Evolutionary conservation across 2,329 filamentous ascomycete species (phyloP).

Genomic region (Acrocalymma vagum): DNA sequence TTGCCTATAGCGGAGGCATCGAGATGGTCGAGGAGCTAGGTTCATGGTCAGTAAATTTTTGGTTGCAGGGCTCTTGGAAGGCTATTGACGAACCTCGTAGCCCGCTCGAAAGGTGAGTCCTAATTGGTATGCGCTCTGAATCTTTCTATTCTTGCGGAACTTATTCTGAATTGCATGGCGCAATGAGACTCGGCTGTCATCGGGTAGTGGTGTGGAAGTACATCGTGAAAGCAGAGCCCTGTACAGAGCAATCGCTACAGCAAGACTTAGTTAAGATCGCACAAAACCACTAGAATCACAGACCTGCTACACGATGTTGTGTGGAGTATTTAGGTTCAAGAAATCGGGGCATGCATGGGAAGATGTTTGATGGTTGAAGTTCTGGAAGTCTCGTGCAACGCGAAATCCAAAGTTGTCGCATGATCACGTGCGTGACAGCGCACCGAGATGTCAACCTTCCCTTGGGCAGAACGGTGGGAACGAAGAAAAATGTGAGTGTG

Average conservation of each 20-base stretch:
- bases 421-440: slow-evolving; percentile 28
- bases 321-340: slow-evolving; percentile 55
- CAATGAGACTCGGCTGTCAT: slow-evolving; percentile 61
- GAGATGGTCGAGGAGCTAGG: slow-evolving; percentile 52
- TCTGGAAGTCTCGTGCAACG: slow-evolving; percentile 6
- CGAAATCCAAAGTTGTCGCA: slow-evolving; percentile 21
- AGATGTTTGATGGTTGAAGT: slow-evolving; percentile 20
- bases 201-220: slow-evolving; percentile 61
- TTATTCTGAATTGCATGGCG: slow-evolving; percentile 66
- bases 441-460: neutral
- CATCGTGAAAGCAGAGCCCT: slow-evolving; percentile 72
- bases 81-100: slow-evolving; percentile 63
- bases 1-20: slow-evolving; percentile 49
- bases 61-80: neutral
- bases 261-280: slow-evolving; percentile 7
- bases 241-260: slow-evolving; percentile 73
- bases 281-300: slow-evolving; percentile 13
- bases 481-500: slow-evolving; percentile 2
- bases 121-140: slow-evolving; percentile 68
- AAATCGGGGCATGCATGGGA: slow-evolving; percentile 56
- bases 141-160: slow-evolving; percentile 68
- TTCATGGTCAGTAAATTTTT: slow-evolving; percentile 16
- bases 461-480: neutral
- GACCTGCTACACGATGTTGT: slow-evolving; percentile 62
- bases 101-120: slow-evolving; percentile 71